phyloP scores from a whole-genome alignment of 306 rosid species.

The Cicer judaicum region DNA sequence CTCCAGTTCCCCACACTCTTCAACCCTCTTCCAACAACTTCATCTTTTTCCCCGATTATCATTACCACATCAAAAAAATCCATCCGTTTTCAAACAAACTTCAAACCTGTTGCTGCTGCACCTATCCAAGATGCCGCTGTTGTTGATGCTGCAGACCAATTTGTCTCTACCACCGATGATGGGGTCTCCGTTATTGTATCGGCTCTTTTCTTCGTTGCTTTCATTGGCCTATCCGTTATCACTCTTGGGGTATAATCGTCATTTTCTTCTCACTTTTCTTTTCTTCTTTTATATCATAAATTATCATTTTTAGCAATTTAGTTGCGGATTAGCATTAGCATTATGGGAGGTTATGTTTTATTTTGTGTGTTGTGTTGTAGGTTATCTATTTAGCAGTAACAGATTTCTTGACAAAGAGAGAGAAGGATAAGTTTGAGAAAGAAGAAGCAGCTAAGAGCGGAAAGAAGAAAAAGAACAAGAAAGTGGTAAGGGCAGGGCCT shows the following conservation, averaged over 20 bases:
- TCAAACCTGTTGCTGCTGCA: slow-evolving; percentile 41
- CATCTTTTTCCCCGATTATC: slow-evolving; percentile 33
- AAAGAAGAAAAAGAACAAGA: slow-evolving; percentile 55
- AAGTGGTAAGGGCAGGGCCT: slow-evolving; percentile 64
- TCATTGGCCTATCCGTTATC: slow-evolving; percentile 72
- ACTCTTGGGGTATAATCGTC: slow-evolving; percentile 73
- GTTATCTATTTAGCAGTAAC: slow-evolving; percentile 79
- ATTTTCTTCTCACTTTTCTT: not conserved
- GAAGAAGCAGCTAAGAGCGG: slow-evolving; percentile 60
- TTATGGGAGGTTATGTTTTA: not conserved
- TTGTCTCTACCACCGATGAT: slow-evolving; percentile 55
- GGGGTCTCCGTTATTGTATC: slow-evolving; percentile 55
- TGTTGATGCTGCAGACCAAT: slow-evolving; percentile 58
- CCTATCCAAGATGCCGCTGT: slow-evolving; percentile 49
- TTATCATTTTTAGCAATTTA: not conserved
- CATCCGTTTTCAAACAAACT: slow-evolving; percentile 28
- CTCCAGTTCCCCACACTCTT: slow-evolving; percentile 38
- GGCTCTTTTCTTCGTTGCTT: slow-evolving; percentile 73
- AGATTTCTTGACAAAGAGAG: slow-evolving; percentile 85
- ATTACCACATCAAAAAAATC: slow-evolving; percentile 36
- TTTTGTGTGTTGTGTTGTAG: slow-evolving; percentile 47
- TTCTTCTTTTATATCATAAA: not conserved
- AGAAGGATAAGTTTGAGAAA: slow-evolving; percentile 86
- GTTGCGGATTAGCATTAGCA: not conserved
- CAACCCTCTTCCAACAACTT: slow-evolving; percentile 30